These are phyloP conservation scores for Pachyrhizus erosus DNA, from an alignment of 306 rosid genomes.

Conservation along the genomic window DNA sequence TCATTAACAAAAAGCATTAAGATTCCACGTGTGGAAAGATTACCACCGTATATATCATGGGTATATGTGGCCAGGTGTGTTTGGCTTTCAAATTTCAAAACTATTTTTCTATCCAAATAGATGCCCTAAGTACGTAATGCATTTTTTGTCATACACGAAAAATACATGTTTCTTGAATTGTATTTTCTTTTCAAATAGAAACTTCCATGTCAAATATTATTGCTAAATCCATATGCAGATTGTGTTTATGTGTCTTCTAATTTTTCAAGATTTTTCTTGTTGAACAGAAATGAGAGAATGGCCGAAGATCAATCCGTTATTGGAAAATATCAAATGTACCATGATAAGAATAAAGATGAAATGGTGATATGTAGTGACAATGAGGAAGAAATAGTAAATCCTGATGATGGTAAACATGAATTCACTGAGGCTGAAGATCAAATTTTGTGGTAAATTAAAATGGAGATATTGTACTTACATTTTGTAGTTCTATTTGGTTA, in stretches of 20 bases:
- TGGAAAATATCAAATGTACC: slow-evolving; percentile 73
- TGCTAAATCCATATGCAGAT: slow-evolving; percentile 27
- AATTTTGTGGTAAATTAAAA: slow-evolving; percentile 62
- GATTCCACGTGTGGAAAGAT: slow-evolving; percentile 55
- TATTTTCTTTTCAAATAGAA: background rate
- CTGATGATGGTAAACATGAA: slow-evolving; percentile 59
- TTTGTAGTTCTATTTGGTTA: slow-evolving; percentile 1
- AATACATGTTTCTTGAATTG: background rate
- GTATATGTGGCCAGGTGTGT: slow-evolving; percentile 73
- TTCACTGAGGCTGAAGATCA: slow-evolving; percentile 77
- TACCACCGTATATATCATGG: slow-evolving; percentile 77
- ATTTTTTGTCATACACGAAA: background rate
- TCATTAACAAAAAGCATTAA: slow-evolving; percentile 41
- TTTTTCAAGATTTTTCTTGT: slow-evolving; percentile 51
- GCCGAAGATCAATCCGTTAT: slow-evolving; percentile 73
- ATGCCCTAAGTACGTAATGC: background rate
- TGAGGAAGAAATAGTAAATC: slow-evolving; percentile 65
- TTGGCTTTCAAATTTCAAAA: slow-evolving; percentile 15
- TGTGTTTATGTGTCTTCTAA: slow-evolving; percentile 41
- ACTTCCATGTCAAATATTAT: background rate
- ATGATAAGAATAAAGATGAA: slow-evolving; percentile 68
- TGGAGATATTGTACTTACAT: slow-evolving; percentile 33
- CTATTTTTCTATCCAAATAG: background rate
- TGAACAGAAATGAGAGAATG: slow-evolving; percentile 89
- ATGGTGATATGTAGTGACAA: slow-evolving; percentile 71